phyloP scores from a whole-genome alignment of 2,329 filamentous ascomycete genomes.

The Botryotinia calthae region DNA sequence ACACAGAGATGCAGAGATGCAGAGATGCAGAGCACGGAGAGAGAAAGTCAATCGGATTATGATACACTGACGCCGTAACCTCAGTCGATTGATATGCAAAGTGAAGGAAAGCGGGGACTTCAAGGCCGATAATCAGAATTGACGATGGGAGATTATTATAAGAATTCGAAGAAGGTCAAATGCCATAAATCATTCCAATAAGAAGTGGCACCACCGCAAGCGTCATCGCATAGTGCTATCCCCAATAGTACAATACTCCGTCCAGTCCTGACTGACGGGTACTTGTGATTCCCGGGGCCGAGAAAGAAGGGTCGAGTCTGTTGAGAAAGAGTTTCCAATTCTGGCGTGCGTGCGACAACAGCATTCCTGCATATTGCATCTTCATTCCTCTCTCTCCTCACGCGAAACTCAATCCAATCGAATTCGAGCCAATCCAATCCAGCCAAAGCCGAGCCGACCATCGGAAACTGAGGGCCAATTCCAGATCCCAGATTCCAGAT shows the following conservation, averaged over 20 bases:
- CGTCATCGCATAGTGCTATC: neutral
- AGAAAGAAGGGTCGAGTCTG: neutral
- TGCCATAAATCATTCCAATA: neutral
- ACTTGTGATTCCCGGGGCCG: neutral
- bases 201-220: neutral
- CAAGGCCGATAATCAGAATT: neutral
- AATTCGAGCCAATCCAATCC: neutral
- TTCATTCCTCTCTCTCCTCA: conserved; percentile 11
- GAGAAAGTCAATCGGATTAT: neutral
- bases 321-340: neutral
- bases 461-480: neutral
- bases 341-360: conserved; percentile 16
- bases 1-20: too few species aligned
- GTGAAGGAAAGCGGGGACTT: neutral
- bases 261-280: neutral
- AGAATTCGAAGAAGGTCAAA: neutral
- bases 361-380: conserved; percentile 5
- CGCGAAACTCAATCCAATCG: neutral
- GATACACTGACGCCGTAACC: too few species aligned
- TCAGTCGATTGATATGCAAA: neutral
- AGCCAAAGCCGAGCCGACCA: neutral
- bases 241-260: neutral
- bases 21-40: neutral
- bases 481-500: neutral
- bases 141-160: neutral